phyloP scores from a whole-genome alignment of 106 monocot species.

The Acorus calamus region DNA sequence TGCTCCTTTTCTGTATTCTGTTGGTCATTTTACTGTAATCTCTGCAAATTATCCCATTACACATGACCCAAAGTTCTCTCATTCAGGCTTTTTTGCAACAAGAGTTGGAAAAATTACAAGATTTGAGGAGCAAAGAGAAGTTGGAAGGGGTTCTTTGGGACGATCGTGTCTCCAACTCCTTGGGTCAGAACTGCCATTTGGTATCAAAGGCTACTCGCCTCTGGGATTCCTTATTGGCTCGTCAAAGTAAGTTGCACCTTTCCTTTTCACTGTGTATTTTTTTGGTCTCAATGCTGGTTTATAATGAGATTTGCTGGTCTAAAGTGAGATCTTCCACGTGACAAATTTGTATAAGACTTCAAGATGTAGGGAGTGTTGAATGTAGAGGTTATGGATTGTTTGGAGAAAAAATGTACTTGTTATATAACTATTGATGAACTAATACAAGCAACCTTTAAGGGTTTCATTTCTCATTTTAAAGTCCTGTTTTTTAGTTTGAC shows the following conservation, averaged over 20 bases:
- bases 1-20: neutral
- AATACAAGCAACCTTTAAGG: too few relatives aligned
- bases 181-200: conserved; percentile 67
- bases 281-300: too few relatives aligned
- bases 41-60: neutral
- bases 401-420: too few relatives aligned
- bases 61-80: neutral
- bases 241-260: conserved; percentile 46
- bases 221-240: conserved; percentile 93
- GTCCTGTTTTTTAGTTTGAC: too few relatives aligned
- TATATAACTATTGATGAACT: too few relatives aligned
- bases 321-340: too few relatives aligned
- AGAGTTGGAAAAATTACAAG: conserved; percentile 93
- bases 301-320: too few relatives aligned
- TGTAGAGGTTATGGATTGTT: too few relatives aligned
- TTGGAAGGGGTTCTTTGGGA: conserved; percentile 87
- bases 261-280: too few relatives aligned
- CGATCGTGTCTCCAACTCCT: conserved; percentile 63
- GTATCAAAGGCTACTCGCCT: conserved; percentile 89
- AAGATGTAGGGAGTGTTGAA: too few relatives aligned
- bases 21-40: conserved; percentile 92
- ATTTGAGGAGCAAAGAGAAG: conserved; percentile 89
- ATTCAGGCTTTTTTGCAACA: conserved; percentile 90
- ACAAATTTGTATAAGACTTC: too few relatives aligned
- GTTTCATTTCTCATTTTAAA: too few relatives aligned